These are phyloP conservation scores for Ophiostoma montium DNA, from an alignment of 2,329 filamentous ascomycete species.

Conservation along the genomic window DNA sequence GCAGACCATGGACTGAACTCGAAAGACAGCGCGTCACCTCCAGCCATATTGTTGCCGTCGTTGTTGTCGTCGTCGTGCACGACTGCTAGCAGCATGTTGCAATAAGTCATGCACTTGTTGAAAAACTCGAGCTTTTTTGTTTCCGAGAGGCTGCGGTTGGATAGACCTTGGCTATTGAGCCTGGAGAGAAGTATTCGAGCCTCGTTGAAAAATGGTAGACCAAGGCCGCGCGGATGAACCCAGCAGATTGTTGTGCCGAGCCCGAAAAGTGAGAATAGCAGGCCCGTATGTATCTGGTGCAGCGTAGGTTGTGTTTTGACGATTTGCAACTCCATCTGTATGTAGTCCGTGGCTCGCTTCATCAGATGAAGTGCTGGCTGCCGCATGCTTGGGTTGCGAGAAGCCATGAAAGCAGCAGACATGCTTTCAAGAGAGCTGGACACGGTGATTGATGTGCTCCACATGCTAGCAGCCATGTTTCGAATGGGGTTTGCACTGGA, in stretches of 20 bases:
- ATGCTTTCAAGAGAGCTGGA: constrained; percentile 1
- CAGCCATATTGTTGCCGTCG: neutral
- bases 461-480: constrained; percentile 2
- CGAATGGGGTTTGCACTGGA: neutral
- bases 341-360: neutral
- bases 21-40: neutral
- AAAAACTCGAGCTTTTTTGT: neutral
- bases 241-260: neutral
- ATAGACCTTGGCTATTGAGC: neutral
- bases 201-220: neutral
- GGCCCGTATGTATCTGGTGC: neutral
- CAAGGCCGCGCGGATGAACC: neutral
- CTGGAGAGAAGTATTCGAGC: neutral
- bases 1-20: neutral
- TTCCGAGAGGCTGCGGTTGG: neutral
- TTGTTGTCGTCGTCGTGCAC: neutral
- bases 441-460: neutral
- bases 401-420: constrained; percentile 1
- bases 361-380: neutral
- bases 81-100: neutral
- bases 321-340: neutral
- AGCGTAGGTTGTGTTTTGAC: neutral
- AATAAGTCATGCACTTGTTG: constrained; percentile 1
- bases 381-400: neutral
- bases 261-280: neutral